Percentiles rank a stretch among this genome's conserved stretches.
phyloP scores from a whole-genome alignment of 2,329 filamentous ascomycete species.

The Colletotrichum simmondsii region DNA sequence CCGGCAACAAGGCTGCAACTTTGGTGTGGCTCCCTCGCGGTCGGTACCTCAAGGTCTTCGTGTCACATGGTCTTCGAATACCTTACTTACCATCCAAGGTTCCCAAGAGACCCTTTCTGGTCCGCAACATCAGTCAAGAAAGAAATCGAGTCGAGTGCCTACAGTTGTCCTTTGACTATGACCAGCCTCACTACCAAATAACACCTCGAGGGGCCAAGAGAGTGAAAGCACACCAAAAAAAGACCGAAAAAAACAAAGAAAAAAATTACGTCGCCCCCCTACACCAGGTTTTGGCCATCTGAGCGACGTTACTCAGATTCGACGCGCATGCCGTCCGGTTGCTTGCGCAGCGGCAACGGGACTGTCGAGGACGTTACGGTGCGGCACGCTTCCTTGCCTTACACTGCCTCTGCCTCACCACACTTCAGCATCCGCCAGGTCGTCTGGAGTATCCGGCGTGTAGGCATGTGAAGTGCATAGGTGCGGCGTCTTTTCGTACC shows the following conservation, averaged over 20 bases:
- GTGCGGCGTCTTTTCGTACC: not conserved
- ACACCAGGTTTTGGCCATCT: not conserved
- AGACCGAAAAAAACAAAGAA: not conserved
- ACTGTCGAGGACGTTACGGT: constrained; percentile 4
- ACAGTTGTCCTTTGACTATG: not conserved
- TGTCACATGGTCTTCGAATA: not conserved
- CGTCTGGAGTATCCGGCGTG: constrained; percentile 9
- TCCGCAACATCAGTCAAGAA: not conserved
- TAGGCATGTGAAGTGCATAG: not conserved
- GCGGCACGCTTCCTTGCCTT: constrained; percentile 2
- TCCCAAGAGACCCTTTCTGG: not conserved
- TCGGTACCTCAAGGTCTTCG: not conserved
- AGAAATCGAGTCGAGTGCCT: not conserved
- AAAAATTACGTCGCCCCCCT: no score
- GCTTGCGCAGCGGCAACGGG: not conserved
- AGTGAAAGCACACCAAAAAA: not conserved
- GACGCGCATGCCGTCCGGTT: no score
- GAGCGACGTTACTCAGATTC: no score
- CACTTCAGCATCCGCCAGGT: constrained; percentile 14
- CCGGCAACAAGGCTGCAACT: not conserved
- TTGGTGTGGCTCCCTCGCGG: not conserved
- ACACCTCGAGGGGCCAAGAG: not conserved
- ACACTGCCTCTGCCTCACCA: constrained; percentile 3
- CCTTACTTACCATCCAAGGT: not conserved
- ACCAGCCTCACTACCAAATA: not conserved